Evolutionary conservation across 257 asterid species (phyloP), one percentile per base, ranked within the genome.

Genomic region (Nicotiana otophora): DNA sequence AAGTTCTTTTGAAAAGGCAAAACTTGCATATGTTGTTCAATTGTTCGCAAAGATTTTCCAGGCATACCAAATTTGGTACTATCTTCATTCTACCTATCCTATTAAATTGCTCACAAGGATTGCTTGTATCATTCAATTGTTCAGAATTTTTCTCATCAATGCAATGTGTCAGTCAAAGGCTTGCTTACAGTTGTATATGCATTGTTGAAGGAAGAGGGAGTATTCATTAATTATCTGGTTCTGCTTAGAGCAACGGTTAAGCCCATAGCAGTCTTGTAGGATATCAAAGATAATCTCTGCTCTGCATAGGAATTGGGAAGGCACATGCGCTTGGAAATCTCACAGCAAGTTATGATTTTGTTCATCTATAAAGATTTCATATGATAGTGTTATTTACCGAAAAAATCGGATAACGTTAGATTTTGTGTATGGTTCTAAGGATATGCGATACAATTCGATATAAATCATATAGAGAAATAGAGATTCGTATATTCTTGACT

Each of bases 111-210:
- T 33, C 36, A 33, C 36, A 33, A 33, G 36, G 36, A 3, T 33
- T 33, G 36, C 36, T 33, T 33, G 36, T 33, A 33, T 33, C 36
- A 33, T 33, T 33, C 36, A 33, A 33, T 3, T 33, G 36, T 33
- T 33, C 36, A 33, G 5, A 33, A 33, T 33, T 33, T 33, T 33
- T 5, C 36, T 33, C 3, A 33, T 33, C 36, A 33, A 83, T 69
- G 60, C 48, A 79, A 83, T 60, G 57, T 83, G 78, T 58, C 62
- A 83, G 17, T 75, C 80, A 81, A 82, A 66, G 28, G 69, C 78
- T 83, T 84, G 84, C 53, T 74, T 82, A 84, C 78, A 57, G 83
- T 78, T 53, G 81, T 86, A 81, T 68, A 82, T 74, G 80, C 68
- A 66, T 83, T 81, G 12, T 80, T 54, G 63, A 30, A 62, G 76